Evolutionary conservation across 2,329 filamentous ascomycete genomes (phyloP), one percentile per base, ranked within the genome.

Genomic region (Cylindrodendrum hubeiense): DNA sequence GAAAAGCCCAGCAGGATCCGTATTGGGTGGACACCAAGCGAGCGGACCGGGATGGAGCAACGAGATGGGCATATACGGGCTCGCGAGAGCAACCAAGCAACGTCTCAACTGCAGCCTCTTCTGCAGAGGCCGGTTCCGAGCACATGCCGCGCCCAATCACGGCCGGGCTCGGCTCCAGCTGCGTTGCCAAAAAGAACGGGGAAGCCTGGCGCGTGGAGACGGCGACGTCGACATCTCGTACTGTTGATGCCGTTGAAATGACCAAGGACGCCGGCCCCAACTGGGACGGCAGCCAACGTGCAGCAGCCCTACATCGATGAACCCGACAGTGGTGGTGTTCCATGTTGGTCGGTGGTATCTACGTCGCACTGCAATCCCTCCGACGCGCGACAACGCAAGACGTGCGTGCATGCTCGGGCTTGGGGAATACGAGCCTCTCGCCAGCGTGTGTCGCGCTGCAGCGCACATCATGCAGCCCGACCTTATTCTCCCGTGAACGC

Each of bases 351-450:
- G 28, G 24, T 56, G 41, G 12, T 44, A 53, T 21, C 13, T 24
- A 54, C 39, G 51, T 22, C 28, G 19, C 33, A 21, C 46, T 21
- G 41, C 7, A 50, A 50, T 41, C 15, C 15, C 50, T 22, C 55
- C 56, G 46, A 51, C 10, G 28, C 47, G 34, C 21, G 26, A 33
- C 26, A 28, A 19, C 54, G 21, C 41, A 49, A 41, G 55, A 28
- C 44, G 13, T 59, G 46, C 46, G 46, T 59, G 56, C 56, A 59
- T 59, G 51, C 34, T 33, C 15, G 47, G 54, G 41, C 50, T 57
- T 49, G 30, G 26, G 13, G 52, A 63, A 63, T 63, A 63, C 60
- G 60, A 63, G 54, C 17, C 46, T 43, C 22, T 46, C 43, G 54
- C 30, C 54, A 30, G 33, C 54, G 54, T 50, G 43, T 49, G 44